Base-by-base conservation (phyloP, 2,329 filamentous ascomycete species). In the Raffaelea arxii region DNA sequence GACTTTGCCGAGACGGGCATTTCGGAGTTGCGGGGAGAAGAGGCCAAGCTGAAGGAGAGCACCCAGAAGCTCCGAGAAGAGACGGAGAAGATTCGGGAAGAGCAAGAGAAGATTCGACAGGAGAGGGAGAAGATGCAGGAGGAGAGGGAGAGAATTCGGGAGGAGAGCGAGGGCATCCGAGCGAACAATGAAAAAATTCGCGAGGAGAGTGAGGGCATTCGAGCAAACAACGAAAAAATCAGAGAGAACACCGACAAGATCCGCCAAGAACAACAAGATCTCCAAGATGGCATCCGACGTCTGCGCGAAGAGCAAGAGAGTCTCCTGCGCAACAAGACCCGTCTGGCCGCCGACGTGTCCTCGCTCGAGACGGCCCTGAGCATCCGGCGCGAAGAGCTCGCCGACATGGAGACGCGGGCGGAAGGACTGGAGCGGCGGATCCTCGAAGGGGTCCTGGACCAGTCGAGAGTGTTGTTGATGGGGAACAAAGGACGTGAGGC, bases 371-470 rank as follows among this genome's bases (percentile, higher is more conserved):
- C 88, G 9, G 91, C 92, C 1, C 75, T 97, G 25, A 80, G 84
- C 18, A 82, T 97, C 47, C 84, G 92, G 46, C 84, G 87, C 39
- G 91, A 97, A 55, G 92, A 97, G 66, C 78, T 98, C 49, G 80
- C 87, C 40, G 76, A 85, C 23, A 96, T 98, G 86, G 91, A 97
- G 62, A 71, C 77, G 11, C 85, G 91, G 51, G 92, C 91, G 3
- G 89, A 96, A 62, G 78, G 80, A 4, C 73, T 98, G 22, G 92
- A 98, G 67, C 85, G 90, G 44, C 82, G 92, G 23, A 95, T 98
- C 55, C 70, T 98, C 25, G 91, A 97, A 54, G 90, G 91, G 23
- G 87, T 97, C 52, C 94, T 98, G 68, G 90, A 97, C 56, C 91
- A 97, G 62, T 96, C 91, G 19, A 84, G 91, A 6, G 82, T 91